Evolutionary conservation across 768 basidiomycete genomes (phyloP), one percentile per base, ranked within the genome.

Genomic region (Agrocybe pediades): DNA sequence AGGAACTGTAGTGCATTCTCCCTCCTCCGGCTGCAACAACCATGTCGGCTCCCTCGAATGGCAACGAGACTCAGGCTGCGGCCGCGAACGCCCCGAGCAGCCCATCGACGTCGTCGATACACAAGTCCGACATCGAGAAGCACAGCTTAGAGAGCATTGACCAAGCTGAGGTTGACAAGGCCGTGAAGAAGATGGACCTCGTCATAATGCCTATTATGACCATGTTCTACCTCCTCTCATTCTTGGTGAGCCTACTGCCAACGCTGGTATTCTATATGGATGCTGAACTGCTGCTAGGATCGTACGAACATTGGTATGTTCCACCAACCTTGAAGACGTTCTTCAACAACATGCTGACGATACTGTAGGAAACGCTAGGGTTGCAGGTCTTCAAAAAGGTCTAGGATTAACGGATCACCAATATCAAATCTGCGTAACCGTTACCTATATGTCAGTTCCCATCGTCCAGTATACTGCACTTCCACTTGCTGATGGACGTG

Each of bases 331-430:
- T 25, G 2, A 39, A 46, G 17, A n/a, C 7, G 27, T 16, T 24
- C 7, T 25, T 9, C n/a, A 45, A 15, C 17, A 40, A 13, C 16
- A 20, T 23, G 17, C 29, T n/a, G 23, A 40, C 25, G 51, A 23
- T n/a, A 19, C 39, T 17, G 26, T 65, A 71, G 71, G 74, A 33
- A 81, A 81, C 56, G 81, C 79, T 8, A 70, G 75, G 9, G 71
- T 81, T 5, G 80, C 79, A 16, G 81, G 81, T 29, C 65, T 83
- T 41, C 78, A 83, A 62, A 69, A 62, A 25, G 71, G 72, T 20
- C 54, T 83, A 25, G 59, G 66, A 0, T 55, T 81, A 33, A 70
- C 71, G 1, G 71, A 77, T 40, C 65, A 67, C 21, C 66, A 72
- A 49, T 79, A 78, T 39, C 65, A 74, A 62, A 58, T 75, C 53